These are phyloP conservation scores for Scenedesmus sp. DNA, from an alignment of 163 green algal species.

Conservation along the genomic window DNA sequence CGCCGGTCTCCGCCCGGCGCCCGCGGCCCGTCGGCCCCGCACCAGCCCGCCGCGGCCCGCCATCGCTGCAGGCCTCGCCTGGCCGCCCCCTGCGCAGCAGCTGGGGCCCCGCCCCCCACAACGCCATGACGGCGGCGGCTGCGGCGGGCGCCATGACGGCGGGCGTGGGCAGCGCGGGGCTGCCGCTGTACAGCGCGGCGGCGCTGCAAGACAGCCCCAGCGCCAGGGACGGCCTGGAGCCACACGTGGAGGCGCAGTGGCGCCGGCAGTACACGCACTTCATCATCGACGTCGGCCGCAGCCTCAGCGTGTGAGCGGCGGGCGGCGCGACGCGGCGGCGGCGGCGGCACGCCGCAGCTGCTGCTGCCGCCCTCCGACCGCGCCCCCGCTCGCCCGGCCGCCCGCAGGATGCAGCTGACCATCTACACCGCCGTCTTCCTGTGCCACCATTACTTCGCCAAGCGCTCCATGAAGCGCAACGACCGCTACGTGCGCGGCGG, in stretches of 20 bases:
- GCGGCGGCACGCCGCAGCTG: not conserved
- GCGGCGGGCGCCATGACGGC: too few relatives aligned
- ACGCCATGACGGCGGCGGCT: too few relatives aligned
- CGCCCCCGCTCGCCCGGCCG: not conserved
- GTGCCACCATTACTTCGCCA: conserved; percentile 77
- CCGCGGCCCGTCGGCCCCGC: too few relatives aligned
- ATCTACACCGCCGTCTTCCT: conserved; percentile 71
- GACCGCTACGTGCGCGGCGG: conserved; percentile 65
- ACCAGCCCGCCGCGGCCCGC: too few relatives aligned
- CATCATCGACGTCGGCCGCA: conserved; percentile 54
- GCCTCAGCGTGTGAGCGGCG: conserved; percentile 53
- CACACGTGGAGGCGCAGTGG: conserved; percentile 46
- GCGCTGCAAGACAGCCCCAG: conserved; percentile 22
- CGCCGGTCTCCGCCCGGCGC: too few relatives aligned
- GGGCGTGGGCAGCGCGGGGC: conserved; percentile 13
- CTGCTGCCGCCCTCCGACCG: not conserved
- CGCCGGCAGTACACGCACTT: conserved; percentile 53
- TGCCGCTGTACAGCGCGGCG: conserved; percentile 30
- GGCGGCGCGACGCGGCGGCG: not conserved
- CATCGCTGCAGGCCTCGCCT: too few relatives aligned
- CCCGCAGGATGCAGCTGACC: conserved; percentile 66
- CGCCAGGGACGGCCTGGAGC: conserved; percentile 53
- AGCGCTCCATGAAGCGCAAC: conserved; percentile 71
- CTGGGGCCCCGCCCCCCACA: too few relatives aligned
- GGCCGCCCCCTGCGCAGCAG: too few relatives aligned